Conservation (phyloP, 148 eudicot genomes). For the Vaccinium corymbosum region DNA sequence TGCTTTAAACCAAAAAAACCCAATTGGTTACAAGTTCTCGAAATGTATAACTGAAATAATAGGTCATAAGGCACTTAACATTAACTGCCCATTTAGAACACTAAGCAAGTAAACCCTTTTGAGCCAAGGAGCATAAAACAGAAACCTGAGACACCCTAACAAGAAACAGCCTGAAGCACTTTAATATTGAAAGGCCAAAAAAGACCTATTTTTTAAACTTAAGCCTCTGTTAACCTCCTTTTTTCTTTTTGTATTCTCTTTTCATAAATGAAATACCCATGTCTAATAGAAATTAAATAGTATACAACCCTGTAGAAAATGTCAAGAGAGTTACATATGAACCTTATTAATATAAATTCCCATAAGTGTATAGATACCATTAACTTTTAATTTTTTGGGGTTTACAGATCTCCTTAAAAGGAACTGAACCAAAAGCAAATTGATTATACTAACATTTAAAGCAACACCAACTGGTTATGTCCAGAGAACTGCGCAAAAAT, state of each 20-base stretch:
- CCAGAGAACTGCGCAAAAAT: neutral
- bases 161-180: neutral
- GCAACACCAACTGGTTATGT: neutral
- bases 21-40: neutral
- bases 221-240: neutral
- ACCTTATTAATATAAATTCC: neutral
- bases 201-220: neutral
- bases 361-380: neutral
- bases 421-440: neutral
- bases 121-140: constrained; percentile 1
- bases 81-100: neutral
- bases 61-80: neutral
- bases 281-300: neutral
- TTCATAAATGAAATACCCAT: neutral
- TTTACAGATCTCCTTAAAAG: neutral
- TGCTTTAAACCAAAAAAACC: neutral
- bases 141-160: neutral
- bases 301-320: neutral
- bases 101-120: neutral
- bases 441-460: neutral
- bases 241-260: neutral
- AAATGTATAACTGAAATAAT: neutral
- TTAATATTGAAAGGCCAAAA: neutral
- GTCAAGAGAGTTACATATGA: neutral
- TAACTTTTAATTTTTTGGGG: neutral